Evolutionary conservation across 2,329 filamentous ascomycete genomes (phyloP).

Genomic region (Seiridium cupressi): DNA sequence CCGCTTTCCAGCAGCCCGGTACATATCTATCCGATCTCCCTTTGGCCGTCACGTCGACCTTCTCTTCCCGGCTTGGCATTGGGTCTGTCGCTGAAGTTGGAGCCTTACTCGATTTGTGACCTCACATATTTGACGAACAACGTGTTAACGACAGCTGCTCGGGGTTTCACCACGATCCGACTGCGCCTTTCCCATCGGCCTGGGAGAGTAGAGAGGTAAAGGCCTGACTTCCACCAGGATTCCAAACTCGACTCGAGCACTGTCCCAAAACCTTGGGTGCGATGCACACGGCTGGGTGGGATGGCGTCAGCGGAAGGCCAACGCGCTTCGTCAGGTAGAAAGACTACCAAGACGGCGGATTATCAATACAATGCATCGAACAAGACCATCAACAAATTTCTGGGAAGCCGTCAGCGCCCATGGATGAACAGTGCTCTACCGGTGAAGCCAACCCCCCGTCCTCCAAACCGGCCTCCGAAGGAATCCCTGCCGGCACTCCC

Average conservation of each 20-base stretch:
- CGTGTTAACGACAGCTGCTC: not conserved
- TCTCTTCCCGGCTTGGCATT: not conserved
- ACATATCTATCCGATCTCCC: too few species aligned
- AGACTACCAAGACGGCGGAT: conserved; percentile 11
- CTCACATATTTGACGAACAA: not conserved
- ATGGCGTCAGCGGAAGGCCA: conserved; percentile 10
- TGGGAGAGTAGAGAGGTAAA: not conserved
- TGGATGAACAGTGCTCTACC: conserved; percentile 30
- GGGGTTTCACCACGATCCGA: not conserved
- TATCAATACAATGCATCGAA: conserved; percentile 36
- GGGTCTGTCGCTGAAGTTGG: not conserved
- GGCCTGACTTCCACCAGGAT: not conserved
- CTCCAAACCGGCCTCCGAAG: conserved; percentile 13
- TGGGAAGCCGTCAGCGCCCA: conserved; percentile 32
- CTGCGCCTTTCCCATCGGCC: not conserved
- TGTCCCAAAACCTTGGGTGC: not conserved
- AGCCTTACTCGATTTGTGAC: not conserved
- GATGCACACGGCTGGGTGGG: conserved; percentile 6
- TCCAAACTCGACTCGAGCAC: not conserved
- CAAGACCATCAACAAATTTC: conserved; percentile 37
- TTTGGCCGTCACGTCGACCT: not conserved
- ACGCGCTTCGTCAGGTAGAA: conserved; percentile 6
- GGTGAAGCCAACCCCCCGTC: conserved; percentile 27
- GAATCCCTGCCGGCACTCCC: not conserved
- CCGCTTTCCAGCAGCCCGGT: too few species aligned